Percentiles rank a stretch among this genome's conserved stretches.
These are phyloP conservation scores for Penicillium angulare DNA, from an alignment of 495 filamentous ascomycete genomes.

Conservation along the genomic window DNA sequence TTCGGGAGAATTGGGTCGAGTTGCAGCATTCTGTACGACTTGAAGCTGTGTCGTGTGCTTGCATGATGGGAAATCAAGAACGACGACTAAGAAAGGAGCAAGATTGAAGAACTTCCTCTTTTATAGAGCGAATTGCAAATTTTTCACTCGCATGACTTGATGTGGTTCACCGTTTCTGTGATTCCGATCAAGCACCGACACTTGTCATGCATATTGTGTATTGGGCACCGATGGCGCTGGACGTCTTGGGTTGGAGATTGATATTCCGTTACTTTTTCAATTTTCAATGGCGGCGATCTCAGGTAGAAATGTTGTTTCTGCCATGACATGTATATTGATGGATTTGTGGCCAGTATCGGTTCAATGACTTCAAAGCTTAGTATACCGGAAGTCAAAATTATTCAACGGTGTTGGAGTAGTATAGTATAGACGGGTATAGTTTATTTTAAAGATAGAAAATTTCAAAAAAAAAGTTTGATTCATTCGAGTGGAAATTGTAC, in stretches of 20 bases:
- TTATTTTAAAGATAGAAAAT: too few species aligned
- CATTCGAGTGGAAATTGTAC: neutral
- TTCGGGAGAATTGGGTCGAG: neutral
- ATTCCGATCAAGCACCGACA: constrained; percentile 4
- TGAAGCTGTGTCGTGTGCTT: neutral
- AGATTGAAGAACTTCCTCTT: neutral
- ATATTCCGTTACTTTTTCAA: neutral
- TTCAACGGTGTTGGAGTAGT: too few species aligned
- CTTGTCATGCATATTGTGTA: neutral
- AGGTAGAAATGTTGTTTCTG: too few species aligned
- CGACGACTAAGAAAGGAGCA: too few species aligned
- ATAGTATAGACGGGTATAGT: neutral
- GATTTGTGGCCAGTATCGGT: neutral
- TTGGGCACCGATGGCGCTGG: neutral
- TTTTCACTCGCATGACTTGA: neutral
- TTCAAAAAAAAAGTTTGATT: neutral
- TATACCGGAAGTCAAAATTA: too few species aligned
- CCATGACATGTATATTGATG: too few species aligned
- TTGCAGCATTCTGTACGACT: constrained; percentile 1
- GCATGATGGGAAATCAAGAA: neutral
- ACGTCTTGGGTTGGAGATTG: neutral
- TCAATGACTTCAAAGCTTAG: neutral
- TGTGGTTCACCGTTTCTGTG: neutral
- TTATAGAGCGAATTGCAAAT: constrained; percentile 2
- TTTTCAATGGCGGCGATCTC: neutral